These are phyloP conservation scores for Hypoxylon subgilvum DNA, from an alignment of 495 filamentous ascomycete species.

Conservation along the genomic window DNA sequence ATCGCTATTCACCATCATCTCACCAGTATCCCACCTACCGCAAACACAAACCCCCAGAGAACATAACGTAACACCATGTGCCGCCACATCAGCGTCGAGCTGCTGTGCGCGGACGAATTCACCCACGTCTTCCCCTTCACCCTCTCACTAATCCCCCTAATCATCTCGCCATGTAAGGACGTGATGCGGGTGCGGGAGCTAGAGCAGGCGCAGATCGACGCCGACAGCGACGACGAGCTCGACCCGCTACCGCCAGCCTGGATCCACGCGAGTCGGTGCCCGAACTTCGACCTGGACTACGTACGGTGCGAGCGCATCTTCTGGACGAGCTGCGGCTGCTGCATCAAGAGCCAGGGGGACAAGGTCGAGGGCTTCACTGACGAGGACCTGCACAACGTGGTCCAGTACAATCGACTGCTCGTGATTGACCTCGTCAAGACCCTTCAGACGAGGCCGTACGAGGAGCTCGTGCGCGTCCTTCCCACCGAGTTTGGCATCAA, in stretches of 20 bases:
- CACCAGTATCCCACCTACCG: too few species aligned
- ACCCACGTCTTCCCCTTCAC: slow-evolving; percentile 8
- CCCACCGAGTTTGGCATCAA: slow-evolving; percentile 12
- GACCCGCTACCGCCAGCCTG: not conserved
- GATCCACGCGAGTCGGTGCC: not conserved
- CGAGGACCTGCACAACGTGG: not conserved
- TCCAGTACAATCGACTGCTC: slow-evolving; percentile 5
- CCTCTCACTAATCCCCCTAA: not conserved
- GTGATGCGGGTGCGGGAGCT: not conserved
- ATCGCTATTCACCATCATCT: too few species aligned
- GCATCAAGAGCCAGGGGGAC: not conserved
- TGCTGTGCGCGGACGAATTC: slow-evolving; percentile 7
- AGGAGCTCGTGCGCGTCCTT: not conserved
- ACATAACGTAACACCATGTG: slow-evolving; percentile 11
- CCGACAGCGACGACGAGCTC: not conserved
- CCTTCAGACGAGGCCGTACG: not conserved
- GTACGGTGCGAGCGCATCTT: slow-evolving; percentile 16
- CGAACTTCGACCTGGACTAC: not conserved
- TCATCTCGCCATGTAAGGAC: slow-evolving; percentile 4
- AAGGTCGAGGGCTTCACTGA: not conserved
- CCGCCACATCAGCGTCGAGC: not conserved
- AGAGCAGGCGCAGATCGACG: not conserved
- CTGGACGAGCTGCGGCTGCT: slow-evolving; percentile 7
- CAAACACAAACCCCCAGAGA: too few species aligned
- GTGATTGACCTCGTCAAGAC: not conserved